Base-by-base conservation (phyloP, 208 protist genomes). In the Vickermania ingenoplastis region DNA sequence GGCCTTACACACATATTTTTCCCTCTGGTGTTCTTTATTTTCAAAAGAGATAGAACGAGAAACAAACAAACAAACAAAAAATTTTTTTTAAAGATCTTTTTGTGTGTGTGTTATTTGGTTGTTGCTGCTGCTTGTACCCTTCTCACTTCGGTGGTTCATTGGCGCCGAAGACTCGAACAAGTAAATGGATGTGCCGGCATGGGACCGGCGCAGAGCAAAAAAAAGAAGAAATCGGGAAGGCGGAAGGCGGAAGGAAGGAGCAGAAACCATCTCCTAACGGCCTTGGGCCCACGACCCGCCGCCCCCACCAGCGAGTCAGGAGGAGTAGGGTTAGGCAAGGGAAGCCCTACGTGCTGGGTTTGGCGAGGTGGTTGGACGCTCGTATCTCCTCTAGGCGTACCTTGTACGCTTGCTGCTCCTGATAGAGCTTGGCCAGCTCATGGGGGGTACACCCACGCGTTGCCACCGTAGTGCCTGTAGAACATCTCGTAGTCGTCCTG, bases 391-490 rank as follows among this genome's bases (percentile, higher is more conserved):
- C 36, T 17, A 45, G 36, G 28, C 13, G 27, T 45, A 30, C 23
- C 48, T 13, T 5, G 61, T 3, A 21, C 53, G n/a, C 51, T 24
- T 25, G 1, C 31, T 91, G 83, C 24, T 65, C 49, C 27, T 49
- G 11, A n/a, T 53, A 55, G 45, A 90, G n/a, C 11, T 30, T 49
- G 45, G 75, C 61, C 26, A 78, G 77, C 45, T 73, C 67, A 24
- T 26, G 57, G n/a, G n/a, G 61, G 57, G 22, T 77, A 79, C 48
- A 91, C 60, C 1, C 81, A 59, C 3, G 49, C 57, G 49, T 83
- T 81, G 51, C 89, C 89, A 23, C 89, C 89, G 54, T 86, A 92
- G 7, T 65, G 72, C 5, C 45, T 55, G 55, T 83, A 79, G 61
- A 93, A 93, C 1, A 62, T 64, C 27, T 72, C 52, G 48, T 85